Evolutionary conservation across 2,329 filamentous ascomycete species (phyloP), one percentile per base, ranked within the genome.

Genomic region (Lachnellula cervina): DNA sequence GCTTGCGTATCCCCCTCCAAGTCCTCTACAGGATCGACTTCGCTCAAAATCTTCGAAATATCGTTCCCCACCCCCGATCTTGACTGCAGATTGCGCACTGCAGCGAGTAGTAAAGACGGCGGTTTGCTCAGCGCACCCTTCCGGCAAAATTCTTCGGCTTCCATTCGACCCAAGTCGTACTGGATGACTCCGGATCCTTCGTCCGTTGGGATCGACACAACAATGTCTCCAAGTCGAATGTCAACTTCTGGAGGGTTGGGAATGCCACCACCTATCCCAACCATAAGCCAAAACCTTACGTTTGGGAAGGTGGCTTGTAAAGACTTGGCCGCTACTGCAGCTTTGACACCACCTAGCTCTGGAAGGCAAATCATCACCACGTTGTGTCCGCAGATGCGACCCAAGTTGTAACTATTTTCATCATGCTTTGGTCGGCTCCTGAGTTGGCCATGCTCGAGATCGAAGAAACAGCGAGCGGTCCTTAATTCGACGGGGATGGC

Each of bases 101-200:
- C 49, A 16, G 17, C 19, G 5, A 49, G 25, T n/a, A 49, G 8
- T 21, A 37, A 13, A 21, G n/a, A n/a, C 5, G 46, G 49, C 8
- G 57, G 57, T 34, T 59, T 59, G 51, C 52, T 59, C 21, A 59
- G 52, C n/a, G 19, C 44, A 4, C 57, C 57, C 5, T 37, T 38
- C 3, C 28, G 50, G 21, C 42, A 38, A n/a, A 50, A n/a, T 32
- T 50, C 50, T 49, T 32, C 38, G 4, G 16, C 34, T 57, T 17
- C 55, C 42, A 55, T 51, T 42, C 62, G 62, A n/a, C 64, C 61
- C 52, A 65, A 63, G 60, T 66, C 63, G 21, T 63, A 67, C 45
- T 65, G 62, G n/a, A 66, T 58, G 19, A 66, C 62, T 9, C 52
- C 61, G 43, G 57, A 55, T 2, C 47, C 42, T 0, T 47, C 25